Base-by-base conservation (phyloP, 805 yeast genomes). In the Barnettozyma populi region DNA sequence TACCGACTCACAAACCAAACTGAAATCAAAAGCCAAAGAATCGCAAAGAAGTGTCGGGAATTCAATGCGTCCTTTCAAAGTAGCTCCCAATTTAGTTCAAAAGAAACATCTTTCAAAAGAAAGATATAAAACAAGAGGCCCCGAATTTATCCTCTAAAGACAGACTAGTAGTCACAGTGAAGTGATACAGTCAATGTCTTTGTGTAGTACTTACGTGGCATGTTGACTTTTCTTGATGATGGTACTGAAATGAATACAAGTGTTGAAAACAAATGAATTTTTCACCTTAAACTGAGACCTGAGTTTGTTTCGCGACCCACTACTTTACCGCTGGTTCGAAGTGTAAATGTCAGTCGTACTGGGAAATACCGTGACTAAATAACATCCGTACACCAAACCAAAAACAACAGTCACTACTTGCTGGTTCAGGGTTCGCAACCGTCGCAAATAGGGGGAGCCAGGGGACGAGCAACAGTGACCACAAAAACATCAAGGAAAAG, bases 21-120 rank as follows among this genome's bases (percentile, higher is more conserved):
- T 44, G 47, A 44, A 44, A 44, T 31, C 41, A 44, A 44, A 39
- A 44, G 47, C 47, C 36, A 44, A 44, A 44, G 44, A 36, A 41
- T 36, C 42, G 34, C 48, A 72, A 84, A 80, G 85, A 83, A 84
- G 92, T 84, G 92, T 84, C 92, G 88, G 90, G 90, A 70, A 63
- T 84, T 82, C 85, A 82, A 83, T 69, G 78, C 76, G 80, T 71
- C 65, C 41, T 41, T 37, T 41, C 11, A 20, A 36, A 19, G 35
- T 41, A 45, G 47, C 47, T 38, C 38, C 43, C 47, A 44, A 44
- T 38, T 38, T 39, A 44, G 43, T 44, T 24, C 44, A 41, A 31
- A 29, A 11, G 36, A 35, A 41, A 39, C 47, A 40, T 42, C 37
- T 43, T 34, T 43, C 49, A 47, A 38, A 32, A 37, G 42, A 18